Evolutionary conservation across 306 rosid genomes (phyloP).

Genomic region (Senna siamea): DNA sequence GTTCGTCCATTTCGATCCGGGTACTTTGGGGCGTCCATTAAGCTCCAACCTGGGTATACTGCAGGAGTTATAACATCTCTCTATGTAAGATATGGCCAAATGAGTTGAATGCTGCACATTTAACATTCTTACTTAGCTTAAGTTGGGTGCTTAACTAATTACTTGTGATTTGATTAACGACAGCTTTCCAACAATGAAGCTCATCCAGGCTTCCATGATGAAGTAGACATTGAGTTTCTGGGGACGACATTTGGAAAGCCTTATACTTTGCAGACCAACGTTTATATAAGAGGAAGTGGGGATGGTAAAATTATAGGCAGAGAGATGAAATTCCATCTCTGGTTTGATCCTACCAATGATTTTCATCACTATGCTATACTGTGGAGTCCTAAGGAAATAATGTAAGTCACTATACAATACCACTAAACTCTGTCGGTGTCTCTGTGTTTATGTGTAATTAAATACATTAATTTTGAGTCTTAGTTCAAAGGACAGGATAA

Average conservation of each 20-base stretch:
- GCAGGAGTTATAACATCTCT: constrained; percentile 97
- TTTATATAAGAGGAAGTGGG: constrained; percentile 89
- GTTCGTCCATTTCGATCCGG: constrained; percentile 88
- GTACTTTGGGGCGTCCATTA: constrained; percentile 85
- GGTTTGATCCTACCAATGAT: constrained; percentile 92
- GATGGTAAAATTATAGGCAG: constrained; percentile 87
- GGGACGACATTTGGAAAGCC: constrained; percentile 98
- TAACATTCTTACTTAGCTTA: constrained; percentile 18
- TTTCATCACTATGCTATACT: constrained; percentile 93
- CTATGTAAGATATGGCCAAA: constrained; percentile 63
- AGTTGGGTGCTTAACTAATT: constrained; percentile 1
- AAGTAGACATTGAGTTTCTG: constrained; percentile 94
- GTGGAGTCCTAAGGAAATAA: constrained; percentile 89
- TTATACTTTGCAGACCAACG: constrained; percentile 94
- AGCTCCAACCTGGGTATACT: constrained; percentile 95
- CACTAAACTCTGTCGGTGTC: constrained; percentile 1
- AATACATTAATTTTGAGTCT: constrained; percentile 6
- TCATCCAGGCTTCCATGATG: constrained; percentile 97
- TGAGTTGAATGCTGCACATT: background rate
- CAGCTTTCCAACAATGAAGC: constrained; percentile 95
- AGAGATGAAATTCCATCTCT: constrained; percentile 93
- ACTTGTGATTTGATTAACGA: constrained; percentile 35
- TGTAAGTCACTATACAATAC: constrained; percentile 56
- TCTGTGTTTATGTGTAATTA: constrained; percentile 6
- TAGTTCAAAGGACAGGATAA: constrained; percentile 17